Percentiles rank a stretch among this genome's conserved stretches.
These are phyloP conservation scores for Fraxinus greggii DNA, from an alignment of 305 asterid species.

Conservation along the genomic window DNA sequence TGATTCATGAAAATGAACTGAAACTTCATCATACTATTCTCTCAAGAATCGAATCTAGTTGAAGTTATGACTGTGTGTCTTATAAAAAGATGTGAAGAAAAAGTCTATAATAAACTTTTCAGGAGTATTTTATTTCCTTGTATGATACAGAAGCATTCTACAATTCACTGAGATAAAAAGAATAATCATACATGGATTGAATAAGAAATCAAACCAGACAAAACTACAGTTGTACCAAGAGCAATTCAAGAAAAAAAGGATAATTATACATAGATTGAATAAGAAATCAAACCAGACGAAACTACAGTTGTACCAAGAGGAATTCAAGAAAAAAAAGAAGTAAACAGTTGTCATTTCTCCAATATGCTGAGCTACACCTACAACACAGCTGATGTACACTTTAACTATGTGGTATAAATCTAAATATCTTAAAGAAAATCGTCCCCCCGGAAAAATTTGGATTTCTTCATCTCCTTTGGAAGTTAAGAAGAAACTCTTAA, in stretches of 20 bases:
- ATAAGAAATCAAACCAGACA: background rate
- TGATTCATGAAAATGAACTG: background rate
- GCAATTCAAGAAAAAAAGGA: background rate
- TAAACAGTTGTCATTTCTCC: background rate
- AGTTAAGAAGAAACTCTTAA: constrained; percentile 47
- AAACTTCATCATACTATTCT: background rate
- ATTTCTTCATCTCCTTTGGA: constrained; percentile 49
- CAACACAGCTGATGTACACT: background rate
- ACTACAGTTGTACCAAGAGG: background rate
- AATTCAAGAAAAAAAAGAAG: background rate
- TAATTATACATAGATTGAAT: background rate
- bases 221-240: background rate
- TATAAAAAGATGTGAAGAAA: background rate
- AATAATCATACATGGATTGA: background rate
- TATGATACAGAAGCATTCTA: background rate
- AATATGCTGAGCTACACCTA: background rate
- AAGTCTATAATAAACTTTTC: background rate
- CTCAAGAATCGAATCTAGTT: background rate
- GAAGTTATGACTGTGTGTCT: background rate
- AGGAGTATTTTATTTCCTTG: background rate
- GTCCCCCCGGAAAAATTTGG: background rate
- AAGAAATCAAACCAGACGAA: background rate
- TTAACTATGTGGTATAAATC: background rate
- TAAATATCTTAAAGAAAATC: background rate
- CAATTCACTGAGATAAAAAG: background rate